A percentile compares a stretch with the other conserved stretches of the same genome.
phyloP scores from a whole-genome alignment of 371 early-diverging fungal genomes.

The Mucor sp. region DNA sequence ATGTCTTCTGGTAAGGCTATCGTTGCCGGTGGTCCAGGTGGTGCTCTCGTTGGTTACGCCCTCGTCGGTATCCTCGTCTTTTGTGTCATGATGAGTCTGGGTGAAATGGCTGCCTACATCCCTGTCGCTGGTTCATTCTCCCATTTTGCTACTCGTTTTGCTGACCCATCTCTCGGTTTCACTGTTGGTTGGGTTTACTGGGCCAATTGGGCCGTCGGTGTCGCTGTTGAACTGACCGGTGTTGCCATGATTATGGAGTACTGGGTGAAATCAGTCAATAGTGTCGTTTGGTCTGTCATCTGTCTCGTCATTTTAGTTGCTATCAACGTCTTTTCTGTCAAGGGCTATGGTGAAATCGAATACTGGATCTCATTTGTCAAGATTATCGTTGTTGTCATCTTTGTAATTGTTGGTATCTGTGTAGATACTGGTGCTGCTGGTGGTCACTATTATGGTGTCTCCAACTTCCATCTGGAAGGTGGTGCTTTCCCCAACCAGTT shows the following conservation, averaged over 20 bases:
- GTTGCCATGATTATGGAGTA: slow-evolving; percentile 78
- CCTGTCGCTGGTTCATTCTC: slow-evolving; percentile 87
- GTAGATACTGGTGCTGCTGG: slow-evolving; percentile 62
- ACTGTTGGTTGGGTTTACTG: slow-evolving; percentile 81
- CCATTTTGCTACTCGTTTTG: slow-evolving; percentile 81
- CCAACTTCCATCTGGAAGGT: slow-evolving; percentile 69
- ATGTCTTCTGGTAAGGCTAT: slow-evolving; percentile 84
- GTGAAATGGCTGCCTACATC: slow-evolving; percentile 85
- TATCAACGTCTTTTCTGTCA: slow-evolving; percentile 68
- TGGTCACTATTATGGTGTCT: slow-evolving; percentile 52
- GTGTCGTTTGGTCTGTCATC: slow-evolving; percentile 63
- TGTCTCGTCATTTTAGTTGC: slow-evolving; percentile 60
- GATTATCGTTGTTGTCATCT: slow-evolving; percentile 63
- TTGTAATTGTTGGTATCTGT: slow-evolving; percentile 76
- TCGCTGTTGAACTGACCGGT: slow-evolving; percentile 81
- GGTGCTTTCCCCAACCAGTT: slow-evolving; percentile 81
- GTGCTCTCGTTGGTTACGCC: slow-evolving; percentile 72
- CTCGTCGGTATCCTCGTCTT: slow-evolving; percentile 84
- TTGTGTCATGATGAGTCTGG: slow-evolving; percentile 81
- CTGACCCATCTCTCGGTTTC: slow-evolving; percentile 83
- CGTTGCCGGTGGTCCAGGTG: slow-evolving; percentile 74
- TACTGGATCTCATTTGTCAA: slow-evolving; percentile 65
- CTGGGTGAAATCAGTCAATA: slow-evolving; percentile 70
- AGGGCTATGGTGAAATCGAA: slow-evolving; percentile 70
- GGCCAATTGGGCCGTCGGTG: slow-evolving; percentile 84